phyloP scores from a whole-genome alignment of 1,139 yeast genomes.

The Candida mesenterica region DNA sequence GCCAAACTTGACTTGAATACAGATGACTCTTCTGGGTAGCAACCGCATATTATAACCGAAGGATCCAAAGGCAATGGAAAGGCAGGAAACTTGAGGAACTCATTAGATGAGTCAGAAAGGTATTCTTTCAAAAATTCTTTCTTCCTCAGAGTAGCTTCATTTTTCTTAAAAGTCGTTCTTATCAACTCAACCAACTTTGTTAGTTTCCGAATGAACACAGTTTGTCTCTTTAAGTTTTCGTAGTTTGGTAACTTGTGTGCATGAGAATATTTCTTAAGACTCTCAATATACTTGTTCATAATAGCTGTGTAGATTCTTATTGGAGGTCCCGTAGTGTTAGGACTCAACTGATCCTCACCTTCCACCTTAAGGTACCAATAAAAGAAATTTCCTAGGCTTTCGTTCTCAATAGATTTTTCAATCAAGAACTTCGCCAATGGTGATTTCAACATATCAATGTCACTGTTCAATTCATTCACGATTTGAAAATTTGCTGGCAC shows the following conservation, averaged over 20 bases:
- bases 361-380: conserved; percentile 94
- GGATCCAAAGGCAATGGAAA: conserved; percentile 76
- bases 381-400: conserved; percentile 72
- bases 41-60: conserved; percentile 62
- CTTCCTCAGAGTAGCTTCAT: conserved; percentile 46
- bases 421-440: conserved; percentile 81
- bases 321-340: conserved; percentile 8
- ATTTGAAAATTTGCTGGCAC: conserved; percentile 18
- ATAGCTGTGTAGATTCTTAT: conserved; percentile 33
- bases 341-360: conserved; percentile 60
- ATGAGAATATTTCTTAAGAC: conserved; percentile 31
- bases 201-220: conserved; percentile 45
- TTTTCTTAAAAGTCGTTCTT: conserved; percentile 39
- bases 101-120: conserved; percentile 40
- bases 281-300: conserved; percentile 41
- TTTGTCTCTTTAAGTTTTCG: conserved; percentile 41
- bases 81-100: conserved; percentile 42
- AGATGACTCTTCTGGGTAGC: conserved; percentile 73
- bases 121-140: conserved; percentile 42
- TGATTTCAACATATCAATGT: conserved; percentile 34
- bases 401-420: conserved; percentile 65
- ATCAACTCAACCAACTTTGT: conserved; percentile 42
- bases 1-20: conserved; percentile 90
- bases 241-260: conserved; percentile 34
- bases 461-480: conserved; percentile 23